A percentile compares a stretch with the other conserved stretches of the same genome.
Conservation (phyloP, 176 grass and related monocot species). For the Stipa capillata region DNA sequence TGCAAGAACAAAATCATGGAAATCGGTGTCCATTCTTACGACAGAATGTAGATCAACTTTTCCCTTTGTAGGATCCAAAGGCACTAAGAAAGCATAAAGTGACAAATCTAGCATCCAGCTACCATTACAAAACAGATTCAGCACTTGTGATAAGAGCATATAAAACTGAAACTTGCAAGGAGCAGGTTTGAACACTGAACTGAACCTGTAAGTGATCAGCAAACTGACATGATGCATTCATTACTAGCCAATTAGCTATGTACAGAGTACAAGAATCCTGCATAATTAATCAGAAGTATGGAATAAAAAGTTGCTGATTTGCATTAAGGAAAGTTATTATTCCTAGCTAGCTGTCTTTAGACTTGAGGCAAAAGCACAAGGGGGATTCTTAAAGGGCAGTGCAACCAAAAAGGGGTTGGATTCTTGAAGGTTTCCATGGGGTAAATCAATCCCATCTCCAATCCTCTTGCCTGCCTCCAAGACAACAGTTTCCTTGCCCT, state of each 20-base stretch:
- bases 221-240: background rate
- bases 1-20: constrained; percentile 16
- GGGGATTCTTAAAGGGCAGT: constrained; percentile 1
- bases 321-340: constrained; percentile 13
- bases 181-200: background rate
- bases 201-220: background rate
- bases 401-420: constrained; percentile 34
- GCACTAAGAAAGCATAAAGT: background rate
- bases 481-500: constrained; percentile 18
- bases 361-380: constrained; percentile 13
- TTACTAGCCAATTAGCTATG: background rate
- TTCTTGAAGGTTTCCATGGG: constrained; percentile 46
- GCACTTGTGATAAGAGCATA: background rate
- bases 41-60: background rate
- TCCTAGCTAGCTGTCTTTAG: constrained; percentile 15
- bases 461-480: constrained; percentile 32
- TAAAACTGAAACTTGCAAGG: background rate
- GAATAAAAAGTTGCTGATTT: background rate
- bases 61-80: background rate
- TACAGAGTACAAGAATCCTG: constrained; percentile 1
- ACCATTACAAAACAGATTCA: constrained; percentile 20
- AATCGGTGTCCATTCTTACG: background rate
- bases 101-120: constrained; percentile 19
- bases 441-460: constrained; percentile 49
- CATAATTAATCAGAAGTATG: constrained; percentile 3